Evolutionary conservation across 352 stramenopile species (phyloP).

Genomic region (Pythium sukuiense): DNA sequence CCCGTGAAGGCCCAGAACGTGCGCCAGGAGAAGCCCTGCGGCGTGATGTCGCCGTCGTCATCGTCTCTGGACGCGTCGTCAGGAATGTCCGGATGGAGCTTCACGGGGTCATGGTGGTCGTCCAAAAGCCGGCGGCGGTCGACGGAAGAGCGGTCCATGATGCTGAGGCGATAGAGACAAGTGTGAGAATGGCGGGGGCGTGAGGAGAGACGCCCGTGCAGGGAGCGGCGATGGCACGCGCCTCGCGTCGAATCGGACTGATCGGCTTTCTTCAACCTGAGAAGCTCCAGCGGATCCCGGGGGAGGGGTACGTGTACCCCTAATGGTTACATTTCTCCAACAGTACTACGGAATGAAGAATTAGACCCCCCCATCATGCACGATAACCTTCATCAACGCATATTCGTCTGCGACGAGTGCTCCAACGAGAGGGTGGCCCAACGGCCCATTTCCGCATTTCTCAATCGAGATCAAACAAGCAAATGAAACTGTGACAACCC

Average conservation of each 20-base stretch:
- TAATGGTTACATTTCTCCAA: neutral
- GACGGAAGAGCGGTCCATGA: constrained; percentile 20
- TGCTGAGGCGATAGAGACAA: neutral
- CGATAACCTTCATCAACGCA: neutral
- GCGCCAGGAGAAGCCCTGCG: constrained; percentile 45
- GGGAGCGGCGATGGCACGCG: constrained; percentile 8
- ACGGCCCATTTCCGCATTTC: no score
- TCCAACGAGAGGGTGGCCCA: no score
- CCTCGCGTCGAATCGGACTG: constrained; percentile 9
- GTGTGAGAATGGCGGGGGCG: neutral
- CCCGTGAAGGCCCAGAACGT: constrained; percentile 58
- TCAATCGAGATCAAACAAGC: no score
- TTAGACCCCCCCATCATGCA: neutral
- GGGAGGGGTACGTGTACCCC: constrained; percentile 8
- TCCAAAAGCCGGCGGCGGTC: constrained; percentile 23
- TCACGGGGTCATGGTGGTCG: constrained; percentile 6
- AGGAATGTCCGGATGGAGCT: neutral
- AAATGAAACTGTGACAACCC: no score
- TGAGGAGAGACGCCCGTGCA: neutral
- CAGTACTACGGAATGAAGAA: neutral
- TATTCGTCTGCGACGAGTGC: neutral
- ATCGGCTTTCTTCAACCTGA: constrained; percentile 17
- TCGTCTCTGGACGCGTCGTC: neutral
- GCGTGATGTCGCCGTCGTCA: neutral
- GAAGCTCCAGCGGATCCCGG: neutral